Evolutionary conservation across 495 filamentous ascomycete genomes (phyloP).

Genomic region (Usnea hakonensis): DNA sequence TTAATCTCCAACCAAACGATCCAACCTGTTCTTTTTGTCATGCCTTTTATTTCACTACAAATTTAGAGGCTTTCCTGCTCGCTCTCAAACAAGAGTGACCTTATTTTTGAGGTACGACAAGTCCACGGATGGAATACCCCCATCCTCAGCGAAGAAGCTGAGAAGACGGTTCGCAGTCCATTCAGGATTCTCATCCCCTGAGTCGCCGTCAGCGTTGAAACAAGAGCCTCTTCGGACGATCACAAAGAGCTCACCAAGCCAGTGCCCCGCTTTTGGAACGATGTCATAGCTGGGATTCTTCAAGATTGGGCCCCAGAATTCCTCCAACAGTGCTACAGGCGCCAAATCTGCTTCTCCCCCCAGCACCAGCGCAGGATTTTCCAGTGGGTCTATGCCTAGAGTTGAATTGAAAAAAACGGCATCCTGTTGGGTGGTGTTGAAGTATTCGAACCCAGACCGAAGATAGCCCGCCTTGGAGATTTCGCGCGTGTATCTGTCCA

Average conservation of each 20-base stretch:
- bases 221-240: no score
- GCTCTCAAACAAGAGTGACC: neutral
- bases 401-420: neutral
- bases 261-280: conserved; percentile 4
- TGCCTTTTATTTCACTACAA: neutral
- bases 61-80: neutral
- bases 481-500: neutral
- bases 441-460: neutral
- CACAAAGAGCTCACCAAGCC: neutral
- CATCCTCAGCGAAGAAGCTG: neutral
- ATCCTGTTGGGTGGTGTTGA: neutral
- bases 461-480: neutral
- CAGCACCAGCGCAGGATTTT: neutral
- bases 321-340: neutral
- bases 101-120: neutral
- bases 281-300: neutral
- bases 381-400: neutral
- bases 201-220: neutral
- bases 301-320: neutral
- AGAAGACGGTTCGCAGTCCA: neutral
- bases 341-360: neutral
- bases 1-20: neutral
- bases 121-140: neutral
- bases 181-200: neutral
- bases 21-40: neutral